Evolutionary conservation across 2,329 filamentous ascomycete genomes (phyloP).

Genomic region (Lecanicillium sp.): DNA sequence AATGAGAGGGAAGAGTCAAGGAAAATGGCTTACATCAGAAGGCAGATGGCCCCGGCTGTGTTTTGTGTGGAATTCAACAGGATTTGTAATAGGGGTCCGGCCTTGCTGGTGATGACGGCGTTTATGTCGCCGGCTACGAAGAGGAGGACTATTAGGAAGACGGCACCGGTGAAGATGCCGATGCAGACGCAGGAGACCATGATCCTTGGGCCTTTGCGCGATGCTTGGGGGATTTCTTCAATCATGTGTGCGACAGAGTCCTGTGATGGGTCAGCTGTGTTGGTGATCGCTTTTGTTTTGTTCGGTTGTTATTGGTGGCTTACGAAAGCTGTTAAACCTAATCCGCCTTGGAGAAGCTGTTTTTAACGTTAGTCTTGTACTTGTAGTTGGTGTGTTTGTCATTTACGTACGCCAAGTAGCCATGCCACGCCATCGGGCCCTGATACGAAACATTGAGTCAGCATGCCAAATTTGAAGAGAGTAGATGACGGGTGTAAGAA

Average conservation of each 20-base stretch:
- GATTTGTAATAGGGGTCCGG: conserved; percentile 54
- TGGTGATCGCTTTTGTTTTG: neutral
- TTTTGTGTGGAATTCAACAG: conserved; percentile 53
- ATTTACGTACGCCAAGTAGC: conserved; percentile 18
- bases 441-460: neutral
- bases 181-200: conserved; percentile 52
- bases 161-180: conserved; percentile 51
- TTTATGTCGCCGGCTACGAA: conserved; percentile 54
- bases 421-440: conserved; percentile 24
- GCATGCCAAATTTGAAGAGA: neutral
- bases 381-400: rapidly evolving
- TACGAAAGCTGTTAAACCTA: conserved; percentile 23
- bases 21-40: conserved; percentile 48
- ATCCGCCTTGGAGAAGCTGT: conserved; percentile 21
- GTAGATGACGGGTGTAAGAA: neutral
- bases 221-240: conserved; percentile 23
- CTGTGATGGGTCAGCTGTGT: conserved; percentile 4
- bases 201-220: conserved; percentile 22
- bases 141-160: conserved; percentile 54
- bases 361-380: neutral
- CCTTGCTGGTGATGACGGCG: conserved; percentile 43
- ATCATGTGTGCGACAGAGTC: conserved; percentile 28
- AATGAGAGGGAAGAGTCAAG: too few species aligned
- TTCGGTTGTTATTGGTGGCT: conserved; percentile 1
- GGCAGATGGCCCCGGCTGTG: conserved; percentile 52